These are phyloP conservation scores for Metschnikowia hibisci DNA, from an alignment of 805 yeast species.

Conservation along the genomic window DNA sequence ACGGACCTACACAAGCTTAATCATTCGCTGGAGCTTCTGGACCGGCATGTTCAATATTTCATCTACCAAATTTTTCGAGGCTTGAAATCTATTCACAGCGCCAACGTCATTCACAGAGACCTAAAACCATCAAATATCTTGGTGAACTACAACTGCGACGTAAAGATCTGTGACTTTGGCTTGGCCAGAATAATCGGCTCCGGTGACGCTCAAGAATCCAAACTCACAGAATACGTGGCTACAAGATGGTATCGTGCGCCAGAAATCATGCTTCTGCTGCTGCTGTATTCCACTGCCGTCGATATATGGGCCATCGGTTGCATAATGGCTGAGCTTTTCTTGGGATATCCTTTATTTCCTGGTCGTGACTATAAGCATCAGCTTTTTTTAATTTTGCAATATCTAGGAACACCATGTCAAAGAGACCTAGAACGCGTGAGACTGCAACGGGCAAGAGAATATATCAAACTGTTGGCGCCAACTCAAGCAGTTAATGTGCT, in stretches of 20 bases:
- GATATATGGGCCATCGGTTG: constrained; percentile 84
- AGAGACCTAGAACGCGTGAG: constrained; percentile 14
- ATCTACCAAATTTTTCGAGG: constrained; percentile 69
- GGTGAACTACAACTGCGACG: constrained; percentile 65
- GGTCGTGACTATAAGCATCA: constrained; percentile 74
- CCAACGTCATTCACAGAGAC: constrained; percentile 72
- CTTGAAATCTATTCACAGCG: constrained; percentile 65
- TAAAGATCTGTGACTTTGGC: constrained; percentile 79
- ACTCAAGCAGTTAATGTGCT: constrained; percentile 5
- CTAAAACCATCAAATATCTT: constrained; percentile 70
- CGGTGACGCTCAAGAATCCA: constrained; percentile 39
- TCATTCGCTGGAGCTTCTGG: constrained; percentile 50
- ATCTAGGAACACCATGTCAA: constrained; percentile 62
- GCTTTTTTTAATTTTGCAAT: constrained; percentile 58
- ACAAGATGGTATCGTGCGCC: constrained; percentile 86
- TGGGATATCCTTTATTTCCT: constrained; percentile 64
- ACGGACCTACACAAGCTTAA: constrained; percentile 66
- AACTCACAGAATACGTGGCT: constrained; percentile 77
- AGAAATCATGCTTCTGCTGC: constrained; percentile 71
- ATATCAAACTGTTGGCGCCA: constrained; percentile 16
- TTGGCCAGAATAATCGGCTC: constrained; percentile 52
- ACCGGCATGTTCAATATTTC: constrained; percentile 68
- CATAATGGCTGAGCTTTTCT: constrained; percentile 65
- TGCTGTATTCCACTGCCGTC: constrained; percentile 70
- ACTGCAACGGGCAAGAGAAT: constrained; percentile 15